These are phyloP conservation scores for Leptographium procerum DNA, from an alignment of 2,329 filamentous ascomycete genomes.

Conservation along the genomic window DNA sequence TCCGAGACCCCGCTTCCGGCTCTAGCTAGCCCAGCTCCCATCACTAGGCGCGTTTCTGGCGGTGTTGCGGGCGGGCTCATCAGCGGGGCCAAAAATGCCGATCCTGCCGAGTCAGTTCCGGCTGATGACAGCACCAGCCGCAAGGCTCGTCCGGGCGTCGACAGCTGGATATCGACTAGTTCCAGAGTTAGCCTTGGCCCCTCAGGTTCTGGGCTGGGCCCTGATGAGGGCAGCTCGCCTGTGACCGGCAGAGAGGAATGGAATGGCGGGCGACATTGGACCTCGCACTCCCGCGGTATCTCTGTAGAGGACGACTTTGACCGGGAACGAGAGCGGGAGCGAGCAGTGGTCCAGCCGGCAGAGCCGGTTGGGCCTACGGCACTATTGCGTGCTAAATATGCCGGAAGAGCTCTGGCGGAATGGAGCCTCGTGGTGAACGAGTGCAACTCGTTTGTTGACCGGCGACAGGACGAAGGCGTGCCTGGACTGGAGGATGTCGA, in stretches of 20 bases:
- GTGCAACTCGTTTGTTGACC: constrained; percentile 71
- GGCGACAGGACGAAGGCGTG: constrained; percentile 63
- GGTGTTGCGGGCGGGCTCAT: constrained; percentile 33
- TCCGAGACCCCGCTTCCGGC: constrained; percentile 27
- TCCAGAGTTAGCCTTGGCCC: background rate
- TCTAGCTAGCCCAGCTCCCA: constrained; percentile 26
- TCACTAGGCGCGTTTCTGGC: constrained; percentile 37
- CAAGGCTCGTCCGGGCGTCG: background rate
- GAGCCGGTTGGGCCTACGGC: constrained; percentile 33
- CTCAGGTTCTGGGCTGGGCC: background rate
- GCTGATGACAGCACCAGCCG: constrained; percentile 3
- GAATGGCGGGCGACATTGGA: background rate
- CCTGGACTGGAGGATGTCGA: constrained; percentile 56
- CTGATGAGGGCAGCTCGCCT: background rate
- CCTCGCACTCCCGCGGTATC: background rate
- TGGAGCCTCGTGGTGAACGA: constrained; percentile 67
- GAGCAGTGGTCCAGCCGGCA: constrained; percentile 26
- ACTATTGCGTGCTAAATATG: constrained; percentile 43
- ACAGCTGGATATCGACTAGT: background rate
- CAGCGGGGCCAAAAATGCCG: constrained; percentile 39
- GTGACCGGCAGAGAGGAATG: background rate
- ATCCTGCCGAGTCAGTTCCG: constrained; percentile 9
- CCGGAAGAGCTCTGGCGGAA: constrained; percentile 64
- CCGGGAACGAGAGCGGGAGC: constrained; percentile 13
- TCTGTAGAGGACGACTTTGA: constrained; percentile 6